Evolutionary conservation across 148 eudicot species (phyloP).

Genomic region (Rhododendron griersonianum): DNA sequence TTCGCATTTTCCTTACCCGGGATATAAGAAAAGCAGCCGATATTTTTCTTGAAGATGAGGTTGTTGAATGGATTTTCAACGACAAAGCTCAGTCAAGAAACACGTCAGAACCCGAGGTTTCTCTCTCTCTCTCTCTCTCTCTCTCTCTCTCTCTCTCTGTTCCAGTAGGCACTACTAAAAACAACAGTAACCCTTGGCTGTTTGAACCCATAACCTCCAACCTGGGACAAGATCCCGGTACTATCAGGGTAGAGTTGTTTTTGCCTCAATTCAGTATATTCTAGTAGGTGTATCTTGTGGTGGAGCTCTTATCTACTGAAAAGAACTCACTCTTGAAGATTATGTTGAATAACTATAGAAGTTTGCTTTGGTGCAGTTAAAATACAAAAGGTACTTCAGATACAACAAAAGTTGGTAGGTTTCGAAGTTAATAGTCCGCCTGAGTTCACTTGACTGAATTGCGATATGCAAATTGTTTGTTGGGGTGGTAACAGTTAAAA

Average conservation of each 20-base stretch:
- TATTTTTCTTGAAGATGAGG: conserved; percentile 59
- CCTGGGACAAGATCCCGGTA: not conserved
- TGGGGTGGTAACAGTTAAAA: not conserved
- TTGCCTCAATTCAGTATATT: not conserved
- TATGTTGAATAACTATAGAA: not conserved
- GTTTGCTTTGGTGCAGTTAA: not conserved
- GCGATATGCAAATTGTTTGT: not conserved
- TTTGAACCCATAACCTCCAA: not conserved
- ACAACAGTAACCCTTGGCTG: not conserved
- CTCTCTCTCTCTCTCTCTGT: not conserved
- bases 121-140: not conserved
- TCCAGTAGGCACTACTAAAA: no score
- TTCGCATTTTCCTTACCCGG: conserved; percentile 66
- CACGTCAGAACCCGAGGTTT: conserved; percentile 43
- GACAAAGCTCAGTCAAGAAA: conserved; percentile 20
- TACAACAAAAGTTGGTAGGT: not conserved
- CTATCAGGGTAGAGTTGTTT: not conserved
- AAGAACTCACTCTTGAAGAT: not conserved
- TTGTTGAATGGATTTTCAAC: conserved; percentile 27
- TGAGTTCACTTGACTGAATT: not conserved
- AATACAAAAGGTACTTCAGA: not conserved
- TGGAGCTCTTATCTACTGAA: not conserved
- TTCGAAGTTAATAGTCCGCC: not conserved
- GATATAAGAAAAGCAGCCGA: conserved; percentile 78
- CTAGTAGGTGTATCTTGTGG: not conserved